Base-by-base conservation (phyloP, 1,284 basidiomycete genomes). In the Ustilago sp. region DNA sequence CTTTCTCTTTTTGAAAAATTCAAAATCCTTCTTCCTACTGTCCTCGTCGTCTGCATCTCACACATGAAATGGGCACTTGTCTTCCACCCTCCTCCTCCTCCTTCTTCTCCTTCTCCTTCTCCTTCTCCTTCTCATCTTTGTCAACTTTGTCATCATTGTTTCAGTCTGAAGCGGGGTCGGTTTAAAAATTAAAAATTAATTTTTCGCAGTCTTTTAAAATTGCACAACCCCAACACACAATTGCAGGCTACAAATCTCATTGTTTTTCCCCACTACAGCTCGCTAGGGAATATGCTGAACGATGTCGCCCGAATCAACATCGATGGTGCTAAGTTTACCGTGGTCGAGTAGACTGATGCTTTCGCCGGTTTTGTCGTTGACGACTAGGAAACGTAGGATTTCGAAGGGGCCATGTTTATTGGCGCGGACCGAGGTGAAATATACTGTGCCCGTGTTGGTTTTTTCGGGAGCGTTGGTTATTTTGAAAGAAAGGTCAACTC, bases 361-460 rank as follows among this genome's bases (percentile, higher is more conserved):
- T 19, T 74, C 39, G 2, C 60, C 78, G 1, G 56, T 48, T 4
- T 8, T 13, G 28, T 80, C 63, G 6, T 79, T 62, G 12, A 83
- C 75, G 2, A 82, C 72, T 0, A 83, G 39, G 47, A 83, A 83
- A 1, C 82, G 51, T 0, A 83, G 39, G 12, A 83, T 77, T 43
- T 83, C 78, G 36, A 83, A 83, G 9, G 74, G 59, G 0, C 67
- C 59, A 13, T 66, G 39, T 17, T 79, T 76, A 15, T 70, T 36
- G 12, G 64, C 70, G 2, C 82, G 57, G 3, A 83, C 73, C 2
- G 74, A 78, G 4, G 82, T 82, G 36, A 83, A 83, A 58, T 83
- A 83, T 2, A 79, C 81, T 1, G 77, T 81, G 0, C 64, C 82
- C 1, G 54, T 43, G 0, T 31, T 3, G 0, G 28, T n/a, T 9